Conservation (phyloP, 768 basidiomycete species). For the Collybia sp. region DNA sequence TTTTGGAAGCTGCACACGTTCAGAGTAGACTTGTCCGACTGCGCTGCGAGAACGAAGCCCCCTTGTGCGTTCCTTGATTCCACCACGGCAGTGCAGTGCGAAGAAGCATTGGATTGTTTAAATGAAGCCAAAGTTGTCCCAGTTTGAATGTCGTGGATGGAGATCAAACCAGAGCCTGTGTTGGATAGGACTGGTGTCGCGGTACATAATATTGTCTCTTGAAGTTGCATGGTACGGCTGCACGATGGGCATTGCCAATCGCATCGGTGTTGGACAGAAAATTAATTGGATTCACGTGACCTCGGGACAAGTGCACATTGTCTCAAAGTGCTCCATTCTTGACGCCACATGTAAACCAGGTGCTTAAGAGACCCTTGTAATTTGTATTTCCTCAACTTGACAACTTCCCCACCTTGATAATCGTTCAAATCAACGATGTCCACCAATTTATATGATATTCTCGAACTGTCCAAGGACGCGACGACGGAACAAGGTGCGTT, state of each 20-base stretch:
- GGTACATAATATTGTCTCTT: constrained; percentile 65
- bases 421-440: constrained; percentile 32
- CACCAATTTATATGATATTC: constrained; percentile 58
- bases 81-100: constrained; percentile 65
- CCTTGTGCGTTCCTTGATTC: constrained; percentile 70
- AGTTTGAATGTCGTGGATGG: constrained; percentile 79
- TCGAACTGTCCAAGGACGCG: constrained; percentile 51
- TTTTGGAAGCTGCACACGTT: constrained; percentile 95
- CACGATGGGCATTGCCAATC: neutral
- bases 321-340: too few relatives aligned
- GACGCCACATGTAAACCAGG: neutral
- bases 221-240: constrained; percentile 47
- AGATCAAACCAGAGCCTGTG: constrained; percentile 57
- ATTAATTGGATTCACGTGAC: constrained; percentile 16
- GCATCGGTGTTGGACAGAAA: constrained; percentile 1
- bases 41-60: constrained; percentile 79
- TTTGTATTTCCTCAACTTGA: neutral
- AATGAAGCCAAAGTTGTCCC: constrained; percentile 76
- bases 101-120: constrained; percentile 72
- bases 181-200: constrained; percentile 43
- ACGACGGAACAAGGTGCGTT: constrained; percentile 59
- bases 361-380: neutral
- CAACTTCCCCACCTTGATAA: neutral
- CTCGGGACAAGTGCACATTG: constrained; percentile 15
- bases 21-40: constrained; percentile 83